Percentiles rank a stretch among this genome's conserved stretches.
Evolutionary conservation across 257 asterid species (phyloP).

Genomic region (Oldenlandia corymbosa): DNA sequence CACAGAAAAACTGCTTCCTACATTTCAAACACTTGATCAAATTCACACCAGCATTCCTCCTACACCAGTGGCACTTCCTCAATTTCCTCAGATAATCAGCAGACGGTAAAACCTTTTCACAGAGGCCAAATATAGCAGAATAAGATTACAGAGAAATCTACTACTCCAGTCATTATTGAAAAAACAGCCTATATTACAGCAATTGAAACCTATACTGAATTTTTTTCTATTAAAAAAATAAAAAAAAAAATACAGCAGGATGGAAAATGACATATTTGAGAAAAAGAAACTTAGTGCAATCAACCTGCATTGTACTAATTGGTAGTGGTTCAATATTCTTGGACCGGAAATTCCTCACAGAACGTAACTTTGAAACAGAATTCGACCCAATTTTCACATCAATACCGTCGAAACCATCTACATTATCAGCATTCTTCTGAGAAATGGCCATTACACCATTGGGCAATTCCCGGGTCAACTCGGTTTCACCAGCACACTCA

Average conservation of each 20-base stretch:
- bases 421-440: constrained; percentile 25
- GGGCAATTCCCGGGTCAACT: constrained; percentile 54
- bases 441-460: constrained; percentile 85
- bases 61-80: constrained; percentile 95
- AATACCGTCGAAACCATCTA: constrained; percentile 23
- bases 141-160: constrained; percentile 4
- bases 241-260: constrained; percentile 1
- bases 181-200: not conserved
- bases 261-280: constrained; percentile 8
- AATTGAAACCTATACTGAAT: constrained; percentile 5
- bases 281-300: constrained; percentile 7
- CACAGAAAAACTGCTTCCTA: constrained; percentile 74
- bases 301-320: constrained; percentile 76
- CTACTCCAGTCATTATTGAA: not conserved
- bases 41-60: constrained; percentile 36
- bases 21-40: constrained; percentile 75
- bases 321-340: constrained; percentile 83
- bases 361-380: constrained; percentile 23
- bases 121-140: constrained; percentile 8
- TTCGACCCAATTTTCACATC: constrained; percentile 53
- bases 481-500: constrained; percentile 33
- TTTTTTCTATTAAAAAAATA: no score
- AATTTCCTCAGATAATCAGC: constrained; percentile 48
- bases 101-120: constrained; percentile 60
- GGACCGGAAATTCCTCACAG: constrained; percentile 67